Evolutionary conservation across 768 basidiomycete genomes (phyloP), one percentile per base, ranked within the genome.

Genomic region (Leucocoprinus leucothites): DNA sequence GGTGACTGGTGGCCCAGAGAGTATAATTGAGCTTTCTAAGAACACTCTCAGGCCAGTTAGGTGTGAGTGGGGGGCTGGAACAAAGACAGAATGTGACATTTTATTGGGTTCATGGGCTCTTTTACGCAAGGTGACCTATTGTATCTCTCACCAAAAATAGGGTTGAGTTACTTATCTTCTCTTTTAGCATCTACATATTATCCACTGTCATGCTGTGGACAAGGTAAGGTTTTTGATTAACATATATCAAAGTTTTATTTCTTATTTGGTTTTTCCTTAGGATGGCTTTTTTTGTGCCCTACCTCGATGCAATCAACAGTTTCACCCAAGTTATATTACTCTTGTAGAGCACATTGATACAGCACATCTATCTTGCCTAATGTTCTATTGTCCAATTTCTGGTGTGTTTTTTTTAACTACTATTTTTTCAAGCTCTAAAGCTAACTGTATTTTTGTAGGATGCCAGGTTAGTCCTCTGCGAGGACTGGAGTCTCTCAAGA

Each of bases 11-110:
- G 50, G 55, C 21, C 55, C 55, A 46, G 61, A 65, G 26, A 56
- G 53, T 19, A 42, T 67, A 28, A n/a, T 68, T 31, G 61, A 63
- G 9, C 44, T 64, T 53, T 62, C 69, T 9, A 68, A 64, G 59
- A 59, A 68, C 57, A 54, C 63, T 16, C 53, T 67, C 16, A 59
- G 58, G 25, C 58, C 61, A 31, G 16, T 58, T 9, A 53, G 45
- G 13, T 71, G 70, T 63, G 67, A 69, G 51, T 71, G 70, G 70
- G 60, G 59, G 47, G 25, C 56, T 61, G 50, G 60, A 58, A 49
- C 54, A 48, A 25, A 24, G 46, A 8, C 40, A 4, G 51, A 57
- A 40, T 71, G 70, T 50, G 53, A 47, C 26, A 57, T 61, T 18
- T 26, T 62, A 3, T 63, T 69, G 21, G 55, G 55, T 6, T 64